Evolutionary conservation across 2,329 filamentous ascomycete genomes (phyloP).

Genomic region (Colletotrichum truncatum): DNA sequence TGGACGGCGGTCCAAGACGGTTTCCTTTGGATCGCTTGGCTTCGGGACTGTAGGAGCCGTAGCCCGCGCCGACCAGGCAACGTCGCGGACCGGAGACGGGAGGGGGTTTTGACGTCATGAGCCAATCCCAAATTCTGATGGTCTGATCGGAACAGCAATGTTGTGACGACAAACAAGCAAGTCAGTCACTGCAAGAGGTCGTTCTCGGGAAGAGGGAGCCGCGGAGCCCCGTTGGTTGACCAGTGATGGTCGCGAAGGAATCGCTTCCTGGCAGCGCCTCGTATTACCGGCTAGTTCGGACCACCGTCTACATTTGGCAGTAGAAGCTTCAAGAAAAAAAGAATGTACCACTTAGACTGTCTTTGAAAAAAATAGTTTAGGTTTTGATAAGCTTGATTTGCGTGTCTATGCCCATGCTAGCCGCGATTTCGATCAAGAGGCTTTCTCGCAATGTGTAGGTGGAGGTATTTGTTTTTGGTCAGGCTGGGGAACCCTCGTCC

Average conservation of each 20-base stretch:
- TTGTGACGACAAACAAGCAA: background rate
- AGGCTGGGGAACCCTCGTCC: background rate
- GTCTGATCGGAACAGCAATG: background rate
- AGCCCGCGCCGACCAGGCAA: background rate
- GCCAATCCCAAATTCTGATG: background rate
- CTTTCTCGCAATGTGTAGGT: background rate
- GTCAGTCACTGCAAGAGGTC: too few species aligned
- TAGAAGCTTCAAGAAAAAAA: background rate
- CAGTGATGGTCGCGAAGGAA: background rate
- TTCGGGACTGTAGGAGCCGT: background rate
- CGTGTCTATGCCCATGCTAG: too few species aligned
- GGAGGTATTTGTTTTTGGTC: background rate
- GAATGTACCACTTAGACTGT: too few species aligned
- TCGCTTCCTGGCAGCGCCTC: background rate
- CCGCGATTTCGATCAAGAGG: too few species aligned
- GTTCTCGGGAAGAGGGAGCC: background rate
- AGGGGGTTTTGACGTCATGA: conserved; percentile 1
- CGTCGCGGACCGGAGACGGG: background rate
- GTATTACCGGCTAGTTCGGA: conserved; percentile 1
- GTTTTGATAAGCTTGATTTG: too few species aligned
- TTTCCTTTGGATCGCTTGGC: background rate
- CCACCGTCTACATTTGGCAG: background rate
- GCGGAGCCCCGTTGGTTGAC: background rate
- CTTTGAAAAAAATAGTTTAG: too few species aligned
- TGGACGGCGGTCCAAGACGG: too few species aligned